Base-by-base conservation (phyloP, 2,329 filamentous ascomycete genomes). In the Fonsecaea monophora region DNA sequence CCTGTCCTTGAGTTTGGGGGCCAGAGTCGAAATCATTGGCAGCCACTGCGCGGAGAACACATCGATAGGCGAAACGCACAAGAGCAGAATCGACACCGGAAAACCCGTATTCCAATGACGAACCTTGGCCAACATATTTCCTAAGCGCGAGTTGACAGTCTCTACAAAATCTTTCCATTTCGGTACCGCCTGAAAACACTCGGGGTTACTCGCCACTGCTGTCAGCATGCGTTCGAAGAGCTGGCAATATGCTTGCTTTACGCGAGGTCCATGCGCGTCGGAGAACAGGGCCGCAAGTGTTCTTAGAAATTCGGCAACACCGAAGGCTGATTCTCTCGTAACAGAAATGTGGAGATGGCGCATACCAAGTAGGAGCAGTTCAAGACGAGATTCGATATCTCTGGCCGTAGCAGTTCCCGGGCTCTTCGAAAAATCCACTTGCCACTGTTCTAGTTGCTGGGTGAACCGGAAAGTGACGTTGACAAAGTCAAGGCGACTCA, bases 171-270 rank as follows among this genome's bases (percentile, higher is more conserved):
- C 89, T 70, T 88, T 90, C 95, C 95, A 99, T 77, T 90, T 94
- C 0, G 90, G 88, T 70, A 90, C 85, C 62, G 89, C 89, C 67
- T 98, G 85, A 75, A 97, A 91, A 57, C 86, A 89, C 64, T 84
- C 89, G 4, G 92, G 91, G 70, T 89, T 91, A 3, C 92, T 92
- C 13, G 94, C 94, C 59, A 99, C 89, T 0, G 94, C 92, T 13
- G 97, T 85, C 30, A 99, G 81, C 34, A 99, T 84, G 72, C 91
- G 90, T 73, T 96, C 92, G 60, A 99, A 86, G 25, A 97, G 89
- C 74, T 96, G 91, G 76, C 95, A 98, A 75, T 97, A 99, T 0
- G 94, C 92, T 72, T 94, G 91, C 78, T 99, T 99, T 74, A 98
- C 89, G 68, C 89, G 89, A 71, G 92, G 92, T 0, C 95, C 95